Conservation (phyloP, 148 eudicot species). For the Rhododendron vialii region DNA sequence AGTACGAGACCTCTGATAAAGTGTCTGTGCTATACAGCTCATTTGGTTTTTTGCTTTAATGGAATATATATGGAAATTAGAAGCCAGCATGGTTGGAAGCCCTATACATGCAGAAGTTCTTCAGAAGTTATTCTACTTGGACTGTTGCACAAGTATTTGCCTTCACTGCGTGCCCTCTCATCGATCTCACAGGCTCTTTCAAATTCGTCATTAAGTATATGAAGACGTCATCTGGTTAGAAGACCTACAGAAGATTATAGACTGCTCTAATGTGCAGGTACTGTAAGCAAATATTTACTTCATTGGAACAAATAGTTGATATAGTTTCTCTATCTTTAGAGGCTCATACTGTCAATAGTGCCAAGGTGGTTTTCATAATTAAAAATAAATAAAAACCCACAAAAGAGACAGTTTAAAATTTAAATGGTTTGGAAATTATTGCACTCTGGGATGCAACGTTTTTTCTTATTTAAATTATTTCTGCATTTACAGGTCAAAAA, state of each 20-base stretch:
- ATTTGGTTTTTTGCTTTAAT: neutral
- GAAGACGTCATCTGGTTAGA: constrained; percentile 86
- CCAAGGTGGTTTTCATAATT: constrained; percentile 79
- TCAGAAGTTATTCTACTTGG: constrained; percentile 78
- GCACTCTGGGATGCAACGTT: constrained; percentile 82
- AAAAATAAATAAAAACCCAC: too few species aligned
- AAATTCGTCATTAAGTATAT: constrained; percentile 86
- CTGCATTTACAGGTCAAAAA: neutral
- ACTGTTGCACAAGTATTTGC: constrained; percentile 79
- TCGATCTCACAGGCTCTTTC: constrained; percentile 76
- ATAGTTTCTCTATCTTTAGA: neutral
- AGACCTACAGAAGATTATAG: constrained; percentile 83
- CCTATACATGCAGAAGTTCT: constrained; percentile 65
- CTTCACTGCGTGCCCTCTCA: constrained; percentile 81
- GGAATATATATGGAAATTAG: constrained; percentile 44
- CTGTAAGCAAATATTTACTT: neutral
- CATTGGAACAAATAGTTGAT: too few species aligned
- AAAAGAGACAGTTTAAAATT: constrained; percentile 83
- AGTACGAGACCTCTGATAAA: too few species aligned
- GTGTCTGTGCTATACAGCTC: neutral
- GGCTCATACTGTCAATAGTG: constrained; percentile 90
- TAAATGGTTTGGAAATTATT: constrained; percentile 62
- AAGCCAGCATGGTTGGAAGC: constrained; percentile 96
- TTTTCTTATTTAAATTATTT: constrained; percentile 27
- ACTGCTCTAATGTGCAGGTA: constrained; percentile 92